Evolutionary conservation across 768 basidiomycete species (phyloP), one percentile per base, ranked within the genome.

Genomic region (Gautieria morchelliformis): DNA sequence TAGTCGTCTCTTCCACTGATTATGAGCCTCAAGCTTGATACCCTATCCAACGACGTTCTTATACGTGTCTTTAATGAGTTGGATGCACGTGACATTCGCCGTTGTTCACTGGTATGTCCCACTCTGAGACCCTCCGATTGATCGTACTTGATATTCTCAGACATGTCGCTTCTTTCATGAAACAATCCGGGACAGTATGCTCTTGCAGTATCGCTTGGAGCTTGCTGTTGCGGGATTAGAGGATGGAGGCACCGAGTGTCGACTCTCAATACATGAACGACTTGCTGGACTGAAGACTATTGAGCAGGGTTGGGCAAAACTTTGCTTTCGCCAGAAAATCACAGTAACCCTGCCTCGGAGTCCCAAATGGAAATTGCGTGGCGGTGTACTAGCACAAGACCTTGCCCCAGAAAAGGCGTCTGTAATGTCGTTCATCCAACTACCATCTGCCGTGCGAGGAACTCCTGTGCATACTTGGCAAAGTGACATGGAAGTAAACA

Each of bases 281-380:
- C 35, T 49, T 12, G 32, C 45, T 22, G 3, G 33, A n/a, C 39
- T 57, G 4, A 35, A 49, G 47, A 57, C 35, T 6, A 35, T 49
- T n/a, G 46, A 57, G n/a, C 9, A 40, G 7, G 45, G 45, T 6
- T 57, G 56, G 46, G 44, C 22, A 15, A 49, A 42, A 1, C 27
- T 57, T 17, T 27, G 8, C 46, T 57, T 57, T 37, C 35, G 19
- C 17, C 19, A 33, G 2, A 57, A n/a, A 27, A 2, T 17, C 20
- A 37, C 32, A 49, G 32, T 20, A 35, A 14, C 12, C 14, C 17
- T 15, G 24, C 19, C 19, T 10, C 14, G 2, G 1, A 50, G 56
- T 20, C 79, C 79, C 30, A 62, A 79, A 5, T 83, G 82, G 74
- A 81, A 84, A 61, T 71, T 84, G 0, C 82, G 72, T 58, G 82